These are phyloP conservation scores for Papiliotrema terrestris DNA, from an alignment of 1,284 basidiomycete species.

Conservation along the genomic window DNA sequence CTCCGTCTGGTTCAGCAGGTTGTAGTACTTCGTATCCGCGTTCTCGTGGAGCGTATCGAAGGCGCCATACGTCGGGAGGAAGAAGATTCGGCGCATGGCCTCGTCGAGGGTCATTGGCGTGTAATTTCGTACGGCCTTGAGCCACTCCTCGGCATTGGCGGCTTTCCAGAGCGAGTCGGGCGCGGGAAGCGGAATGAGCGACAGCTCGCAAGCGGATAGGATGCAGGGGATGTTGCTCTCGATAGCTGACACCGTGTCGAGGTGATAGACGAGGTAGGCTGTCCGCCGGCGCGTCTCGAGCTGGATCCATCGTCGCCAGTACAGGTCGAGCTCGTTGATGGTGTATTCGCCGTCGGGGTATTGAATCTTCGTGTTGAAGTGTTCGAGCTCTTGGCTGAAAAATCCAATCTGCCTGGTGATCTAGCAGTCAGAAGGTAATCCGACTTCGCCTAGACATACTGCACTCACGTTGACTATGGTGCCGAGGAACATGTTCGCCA, in stretches of 20 bases:
- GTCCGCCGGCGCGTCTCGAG: slow-evolving; percentile 49
- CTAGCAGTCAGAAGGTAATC: slow-evolving; percentile 18
- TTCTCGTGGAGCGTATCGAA: slow-evolving; percentile 39
- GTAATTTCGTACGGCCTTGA: slow-evolving; percentile 34
- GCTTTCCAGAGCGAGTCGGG: slow-evolving; percentile 51
- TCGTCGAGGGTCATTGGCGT: slow-evolving; percentile 43
- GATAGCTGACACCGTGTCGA: slow-evolving; percentile 50
- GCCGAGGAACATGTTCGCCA: slow-evolving; percentile 47
- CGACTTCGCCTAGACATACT: no score
- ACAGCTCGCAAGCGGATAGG: slow-evolving; percentile 42
- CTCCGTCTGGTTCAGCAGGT: slow-evolving; percentile 37
- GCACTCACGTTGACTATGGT: slow-evolving; percentile 45
- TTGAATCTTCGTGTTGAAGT: slow-evolving; percentile 25
- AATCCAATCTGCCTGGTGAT: slow-evolving; percentile 50
- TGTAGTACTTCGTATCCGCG: slow-evolving; percentile 35
- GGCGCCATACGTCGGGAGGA: slow-evolving; percentile 34
- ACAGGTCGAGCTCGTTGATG: slow-evolving; percentile 37
- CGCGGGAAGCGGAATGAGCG: slow-evolving; percentile 48
- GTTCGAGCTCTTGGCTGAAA: slow-evolving; percentile 43
- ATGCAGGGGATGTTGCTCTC: slow-evolving; percentile 48
- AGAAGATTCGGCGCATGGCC: slow-evolving; percentile 45
- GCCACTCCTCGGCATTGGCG: slow-evolving; percentile 44
- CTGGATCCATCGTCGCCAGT: slow-evolving; percentile 51
- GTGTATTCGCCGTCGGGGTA: slow-evolving; percentile 28
- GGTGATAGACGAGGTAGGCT: slow-evolving; percentile 49